These are phyloP conservation scores for Yamadazyma kitorensis DNA, from an alignment of 805 yeast genomes.

Conservation along the genomic window DNA sequence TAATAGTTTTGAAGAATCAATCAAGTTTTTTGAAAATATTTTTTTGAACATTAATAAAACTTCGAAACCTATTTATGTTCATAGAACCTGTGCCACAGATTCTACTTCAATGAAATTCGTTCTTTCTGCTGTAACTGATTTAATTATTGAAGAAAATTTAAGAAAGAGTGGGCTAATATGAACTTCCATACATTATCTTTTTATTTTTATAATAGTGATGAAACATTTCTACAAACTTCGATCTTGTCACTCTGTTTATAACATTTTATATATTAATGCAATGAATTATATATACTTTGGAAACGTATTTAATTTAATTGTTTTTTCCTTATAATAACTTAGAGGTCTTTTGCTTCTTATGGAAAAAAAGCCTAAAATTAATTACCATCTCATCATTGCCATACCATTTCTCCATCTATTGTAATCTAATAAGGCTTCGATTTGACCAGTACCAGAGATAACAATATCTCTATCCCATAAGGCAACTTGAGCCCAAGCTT, in stretches of 20 bases:
- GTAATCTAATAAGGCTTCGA: conserved; percentile 82
- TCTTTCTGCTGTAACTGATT: conserved; percentile 86
- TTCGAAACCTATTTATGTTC: conserved; percentile 80
- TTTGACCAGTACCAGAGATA: conserved; percentile 80
- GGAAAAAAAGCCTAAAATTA: too few relatives aligned
- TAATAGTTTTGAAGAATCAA: conserved; percentile 62
- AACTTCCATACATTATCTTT: too few relatives aligned
- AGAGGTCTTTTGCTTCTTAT: too few relatives aligned
- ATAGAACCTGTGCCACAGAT: conserved; percentile 95
- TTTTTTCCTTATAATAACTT: too few relatives aligned
- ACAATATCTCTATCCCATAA: conserved; percentile 85
- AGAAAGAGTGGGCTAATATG: conserved; percentile 72
- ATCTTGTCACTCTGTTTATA: neutral
- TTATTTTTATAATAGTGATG: neutral
- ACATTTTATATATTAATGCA: conserved; percentile 2
- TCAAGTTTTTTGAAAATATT: conserved; percentile 65
- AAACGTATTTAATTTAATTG: too few relatives aligned
- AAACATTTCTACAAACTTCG: conserved; percentile 1
- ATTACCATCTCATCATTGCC: conserved; percentile 77
- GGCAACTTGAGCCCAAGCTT: conserved; percentile 70
- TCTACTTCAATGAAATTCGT: conserved; percentile 86
- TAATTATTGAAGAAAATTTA: conserved; percentile 80
- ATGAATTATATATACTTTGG: too few relatives aligned
- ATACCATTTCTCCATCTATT: conserved; percentile 83
- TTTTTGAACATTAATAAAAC: conserved; percentile 64